Percentiles rank a stretch among this genome's conserved stretches.
Evolutionary conservation across 2,329 filamentous ascomycete genomes (phyloP).

Genomic region (Aspergillus quadricinctus): DNA sequence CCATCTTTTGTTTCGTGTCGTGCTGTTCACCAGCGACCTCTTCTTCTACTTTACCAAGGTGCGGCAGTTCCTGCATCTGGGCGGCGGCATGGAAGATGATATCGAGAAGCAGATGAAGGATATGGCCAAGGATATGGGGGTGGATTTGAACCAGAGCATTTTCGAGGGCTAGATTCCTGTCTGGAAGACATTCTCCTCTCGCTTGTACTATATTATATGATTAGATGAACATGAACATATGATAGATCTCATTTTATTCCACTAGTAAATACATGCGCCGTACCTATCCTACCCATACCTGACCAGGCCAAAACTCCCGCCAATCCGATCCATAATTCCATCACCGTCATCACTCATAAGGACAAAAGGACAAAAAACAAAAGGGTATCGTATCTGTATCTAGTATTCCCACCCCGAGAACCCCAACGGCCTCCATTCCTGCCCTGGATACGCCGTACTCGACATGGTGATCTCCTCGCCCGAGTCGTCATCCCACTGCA

Average conservation of each 20-base stretch:
- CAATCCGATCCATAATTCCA: neutral
- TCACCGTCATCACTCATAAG: neutral
- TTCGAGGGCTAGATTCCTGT: slow-evolving; percentile 67
- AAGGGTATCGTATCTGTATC: neutral
- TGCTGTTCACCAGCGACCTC: slow-evolving; percentile 71
- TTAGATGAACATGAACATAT: neutral
- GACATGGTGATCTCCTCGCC: slow-evolving; percentile 47
- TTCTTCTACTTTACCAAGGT: slow-evolving; percentile 79
- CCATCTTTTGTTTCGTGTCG: slow-evolving; percentile 76
- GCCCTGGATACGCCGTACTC: slow-evolving; percentile 46
- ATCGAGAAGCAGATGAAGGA: slow-evolving; percentile 81
- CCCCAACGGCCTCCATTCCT: slow-evolving; percentile 42
- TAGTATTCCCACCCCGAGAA: slow-evolving; percentile 15
- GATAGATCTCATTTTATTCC: neutral
- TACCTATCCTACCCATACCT: neutral
- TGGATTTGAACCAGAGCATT: slow-evolving; percentile 81
- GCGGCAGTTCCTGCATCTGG: slow-evolving; percentile 69
- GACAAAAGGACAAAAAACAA: neutral
- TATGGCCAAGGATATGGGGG: slow-evolving; percentile 85
- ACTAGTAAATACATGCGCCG: neutral
- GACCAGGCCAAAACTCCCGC: neutral
- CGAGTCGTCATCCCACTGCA: slow-evolving; percentile 30
- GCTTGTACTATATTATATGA: neutral
- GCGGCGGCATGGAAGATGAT: slow-evolving; percentile 89
- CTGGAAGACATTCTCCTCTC: neutral